phyloP scores from a whole-genome alignment of 108 stramenopile species.

The Conticribra guillardii region DNA sequence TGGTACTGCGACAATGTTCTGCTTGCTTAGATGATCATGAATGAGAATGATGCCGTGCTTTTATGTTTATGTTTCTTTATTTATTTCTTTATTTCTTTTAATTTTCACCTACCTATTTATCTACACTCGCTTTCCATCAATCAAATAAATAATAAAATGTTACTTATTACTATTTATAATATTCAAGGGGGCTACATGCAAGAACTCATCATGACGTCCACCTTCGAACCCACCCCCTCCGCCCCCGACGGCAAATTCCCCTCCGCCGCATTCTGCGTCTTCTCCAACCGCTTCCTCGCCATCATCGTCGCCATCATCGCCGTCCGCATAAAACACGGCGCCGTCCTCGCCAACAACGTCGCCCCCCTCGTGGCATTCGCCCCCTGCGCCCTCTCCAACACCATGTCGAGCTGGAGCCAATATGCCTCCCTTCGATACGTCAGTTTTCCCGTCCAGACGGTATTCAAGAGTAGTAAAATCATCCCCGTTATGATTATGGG shows the following conservation, averaged over 20 bases:
- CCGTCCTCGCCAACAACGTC: conserved; percentile 74
- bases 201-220: conserved; percentile 96
- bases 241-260: conserved; percentile 90
- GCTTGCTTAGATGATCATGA: too few species aligned
- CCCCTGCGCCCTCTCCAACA: conserved; percentile 95
- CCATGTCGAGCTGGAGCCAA: conserved; percentile 96
- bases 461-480: conserved; percentile 98
- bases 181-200: conserved; percentile 93
- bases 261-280: conserved; percentile 96
- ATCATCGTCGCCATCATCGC: conserved; percentile 91
- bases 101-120: too few species aligned
- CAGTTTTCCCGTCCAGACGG: conserved; percentile 97
- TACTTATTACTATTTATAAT: conserved; percentile 24
- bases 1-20: too few species aligned
- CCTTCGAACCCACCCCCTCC: conserved; percentile 76
- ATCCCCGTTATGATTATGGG: conserved; percentile 99
- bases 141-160: neutral
- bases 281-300: conserved; percentile 95
- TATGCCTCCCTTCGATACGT: conserved; percentile 97
- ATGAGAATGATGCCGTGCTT: neutral
- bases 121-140: too few species aligned
- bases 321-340: conserved; percentile 80
- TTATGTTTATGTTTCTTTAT: too few species aligned
- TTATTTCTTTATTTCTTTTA: too few species aligned
- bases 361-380: conserved; percentile 94